A percentile compares a stretch with the other conserved stretches of the same genome.
Evolutionary conservation across 352 stramenopile genomes (phyloP).

Genomic region (Globisporangium viniferum): DNA sequence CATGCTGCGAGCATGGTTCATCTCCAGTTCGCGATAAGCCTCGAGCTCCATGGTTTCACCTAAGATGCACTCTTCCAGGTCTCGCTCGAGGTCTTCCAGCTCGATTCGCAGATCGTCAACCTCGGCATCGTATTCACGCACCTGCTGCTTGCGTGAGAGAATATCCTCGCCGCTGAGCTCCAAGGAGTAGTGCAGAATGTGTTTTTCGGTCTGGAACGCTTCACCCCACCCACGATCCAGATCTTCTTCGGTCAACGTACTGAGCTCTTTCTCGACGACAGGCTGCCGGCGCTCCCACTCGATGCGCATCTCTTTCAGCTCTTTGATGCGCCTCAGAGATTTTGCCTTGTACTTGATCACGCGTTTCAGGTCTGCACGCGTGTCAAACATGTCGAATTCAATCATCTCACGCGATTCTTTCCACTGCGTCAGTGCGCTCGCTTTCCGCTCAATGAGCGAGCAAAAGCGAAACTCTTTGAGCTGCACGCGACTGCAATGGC

Average conservation of each 20-base stretch:
- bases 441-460: conserved; percentile 62
- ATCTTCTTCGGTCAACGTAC: conserved; percentile 59
- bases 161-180: conserved; percentile 82
- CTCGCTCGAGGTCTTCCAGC: conserved; percentile 76
- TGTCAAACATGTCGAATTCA: conserved; percentile 68
- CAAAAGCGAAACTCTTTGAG: conserved; percentile 70
- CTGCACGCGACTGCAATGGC: conserved; percentile 48
- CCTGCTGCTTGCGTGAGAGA: conserved; percentile 48
- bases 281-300: conserved; percentile 80
- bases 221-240: conserved; percentile 74
- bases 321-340: conserved; percentile 59
- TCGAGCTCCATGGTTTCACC: conserved; percentile 66
- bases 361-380: conserved; percentile 53
- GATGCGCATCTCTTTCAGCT: conserved; percentile 74
- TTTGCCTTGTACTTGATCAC: conserved; percentile 79
- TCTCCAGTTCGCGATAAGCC: conserved; percentile 52
- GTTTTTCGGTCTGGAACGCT: conserved; percentile 75
- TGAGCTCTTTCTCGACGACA: conserved; percentile 69
- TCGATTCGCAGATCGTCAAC: conserved; percentile 71
- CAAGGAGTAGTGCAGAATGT: conserved; percentile 61
- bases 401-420: conserved; percentile 70
- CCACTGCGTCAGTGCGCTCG: conserved; percentile 38
- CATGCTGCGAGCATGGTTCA: conserved; percentile 38
- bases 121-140: conserved; percentile 67
- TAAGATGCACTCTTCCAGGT: conserved; percentile 65